Conservation (phyloP, 2,329 filamentous ascomycete genomes). For the Rosellinia necatrix region DNA sequence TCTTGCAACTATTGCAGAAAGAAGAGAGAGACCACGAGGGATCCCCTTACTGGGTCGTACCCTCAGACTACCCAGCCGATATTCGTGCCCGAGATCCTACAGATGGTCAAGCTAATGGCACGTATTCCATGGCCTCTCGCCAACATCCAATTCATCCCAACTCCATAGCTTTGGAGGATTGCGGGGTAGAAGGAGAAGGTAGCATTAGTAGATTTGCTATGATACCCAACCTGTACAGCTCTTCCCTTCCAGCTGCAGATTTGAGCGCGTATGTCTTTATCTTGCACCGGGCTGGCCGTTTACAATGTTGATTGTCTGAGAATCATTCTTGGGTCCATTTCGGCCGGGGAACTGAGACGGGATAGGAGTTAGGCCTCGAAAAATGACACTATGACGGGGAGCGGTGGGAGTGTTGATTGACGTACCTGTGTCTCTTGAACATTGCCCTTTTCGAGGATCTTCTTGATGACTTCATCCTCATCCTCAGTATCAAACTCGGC, state of each 20-base stretch:
- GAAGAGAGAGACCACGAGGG: too few relatives aligned
- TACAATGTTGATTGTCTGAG: conserved; percentile 48
- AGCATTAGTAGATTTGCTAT: neutral
- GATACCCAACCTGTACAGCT: neutral
- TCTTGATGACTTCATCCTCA: conserved; percentile 79
- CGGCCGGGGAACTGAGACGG: conserved; percentile 55
- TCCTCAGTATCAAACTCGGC: conserved; percentile 84
- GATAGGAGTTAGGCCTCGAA: neutral
- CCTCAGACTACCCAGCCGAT: too few relatives aligned
- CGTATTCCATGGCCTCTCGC: too few relatives aligned
- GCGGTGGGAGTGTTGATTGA: neutral
- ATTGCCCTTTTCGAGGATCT: conserved; percentile 78
- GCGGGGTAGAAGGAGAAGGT: neutral
- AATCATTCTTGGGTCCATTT: conserved; percentile 59
- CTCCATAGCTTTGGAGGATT: neutral
- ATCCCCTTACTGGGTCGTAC: too few relatives aligned
- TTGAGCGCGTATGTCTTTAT: conserved; percentile 18
- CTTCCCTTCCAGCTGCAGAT: neutral
- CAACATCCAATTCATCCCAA: neutral
- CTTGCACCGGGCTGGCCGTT: conserved; percentile 45
- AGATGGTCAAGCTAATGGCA: neutral
- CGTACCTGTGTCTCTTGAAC: conserved; percentile 65
- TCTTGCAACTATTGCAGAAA: too few relatives aligned
- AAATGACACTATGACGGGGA: neutral
- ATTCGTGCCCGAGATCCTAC: conserved; percentile 3